Base-by-base conservation (phyloP, 805 yeast species). In the Sugiyamaella boreocaroliniensis region DNA sequence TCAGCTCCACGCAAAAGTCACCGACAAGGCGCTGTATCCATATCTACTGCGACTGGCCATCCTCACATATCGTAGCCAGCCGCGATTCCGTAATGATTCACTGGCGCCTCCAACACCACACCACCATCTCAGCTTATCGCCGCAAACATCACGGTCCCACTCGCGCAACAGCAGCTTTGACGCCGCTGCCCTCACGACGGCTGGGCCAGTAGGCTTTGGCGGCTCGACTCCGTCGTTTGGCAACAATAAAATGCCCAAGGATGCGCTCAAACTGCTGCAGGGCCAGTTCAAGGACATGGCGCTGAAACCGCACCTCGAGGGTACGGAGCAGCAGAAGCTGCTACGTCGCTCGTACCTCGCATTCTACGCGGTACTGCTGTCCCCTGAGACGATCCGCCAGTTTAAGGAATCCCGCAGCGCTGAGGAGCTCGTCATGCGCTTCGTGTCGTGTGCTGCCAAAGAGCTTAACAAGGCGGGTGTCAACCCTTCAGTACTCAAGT, bases 21-120 rank as follows among this genome's bases (percentile, higher is more conserved):
- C 60, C 42, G 63, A 64, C 43, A 41, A 53, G 22, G 40, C 52
- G 45, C 55, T 81, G 2, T 83, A 84, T 58, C 74, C 74, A 47
- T 72, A 77, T 29, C 73, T 82, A 1, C 61, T 85, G 45, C 80
- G 82, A 59, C 66, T 81, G 6, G 64, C 83, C 1, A 65, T 85
- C 11, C 64, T 85, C 16, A 84, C 81, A 47, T 83, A 85, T 60
- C 69, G 78, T 50, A 79, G 76, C 53, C 88, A 83, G 64, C 86
- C 86, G 1, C 67, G 88, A 40, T 84, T 83, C 68, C 67, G 75
- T 14, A 71, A 70, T n/a, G 48, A 40, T 7, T 9, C 37, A 14
- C 37, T 32, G 37, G n/a, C n/a, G 3, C n/a, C 37, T 14, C 37
- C 37, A 11, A 32, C 37, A 11, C 37, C 37, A 4, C 37, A 32